Conservation (phyloP, 1,139 yeast species). For the Nakaseomyces delphensis region DNA sequence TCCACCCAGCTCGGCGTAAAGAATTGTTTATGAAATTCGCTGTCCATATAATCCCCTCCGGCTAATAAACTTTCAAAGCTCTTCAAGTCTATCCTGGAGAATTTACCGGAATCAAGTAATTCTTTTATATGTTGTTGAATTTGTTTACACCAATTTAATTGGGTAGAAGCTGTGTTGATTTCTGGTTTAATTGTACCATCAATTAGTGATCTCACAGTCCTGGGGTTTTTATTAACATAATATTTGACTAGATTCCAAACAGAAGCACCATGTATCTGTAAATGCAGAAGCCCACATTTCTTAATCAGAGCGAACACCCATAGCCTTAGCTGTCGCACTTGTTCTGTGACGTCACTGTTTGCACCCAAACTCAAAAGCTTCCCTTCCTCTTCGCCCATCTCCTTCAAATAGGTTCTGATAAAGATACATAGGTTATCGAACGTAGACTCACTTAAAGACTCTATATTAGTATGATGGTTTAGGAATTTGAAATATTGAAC, state of each 20-base stretch:
- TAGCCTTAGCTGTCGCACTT: conserved; percentile 41
- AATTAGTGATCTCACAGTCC: conserved; percentile 44
- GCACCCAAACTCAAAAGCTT: conserved; percentile 60
- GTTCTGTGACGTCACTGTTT: conserved; percentile 54
- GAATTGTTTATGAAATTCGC: conserved; percentile 45
- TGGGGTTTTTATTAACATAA: conserved; percentile 42
- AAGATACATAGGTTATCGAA: conserved; percentile 52
- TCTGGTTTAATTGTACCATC: conserved; percentile 35
- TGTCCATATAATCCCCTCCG: conserved; percentile 12
- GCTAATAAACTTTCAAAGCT: conserved; percentile 39
- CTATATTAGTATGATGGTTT: conserved; percentile 28
- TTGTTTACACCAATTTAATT: conserved; percentile 24
- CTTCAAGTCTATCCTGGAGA: conserved; percentile 38
- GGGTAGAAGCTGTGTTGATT: conserved; percentile 26
- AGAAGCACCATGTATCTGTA: conserved; percentile 49
- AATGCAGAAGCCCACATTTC: conserved; percentile 44
- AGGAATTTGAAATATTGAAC: conserved; percentile 44
- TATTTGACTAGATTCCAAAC: conserved; percentile 55
- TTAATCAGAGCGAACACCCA: conserved; percentile 48
- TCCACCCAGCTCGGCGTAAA: conserved; percentile 50
- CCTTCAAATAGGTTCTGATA: conserved; percentile 47
- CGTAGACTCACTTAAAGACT: conserved; percentile 42
- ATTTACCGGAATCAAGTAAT: conserved; percentile 39
- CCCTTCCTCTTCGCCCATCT: conserved; percentile 51
- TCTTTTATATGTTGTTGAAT: conserved; percentile 35